These are phyloP conservation scores for Verticillium nonalfalfae DNA, from an alignment of 2,329 filamentous ascomycete species.

Conservation along the genomic window DNA sequence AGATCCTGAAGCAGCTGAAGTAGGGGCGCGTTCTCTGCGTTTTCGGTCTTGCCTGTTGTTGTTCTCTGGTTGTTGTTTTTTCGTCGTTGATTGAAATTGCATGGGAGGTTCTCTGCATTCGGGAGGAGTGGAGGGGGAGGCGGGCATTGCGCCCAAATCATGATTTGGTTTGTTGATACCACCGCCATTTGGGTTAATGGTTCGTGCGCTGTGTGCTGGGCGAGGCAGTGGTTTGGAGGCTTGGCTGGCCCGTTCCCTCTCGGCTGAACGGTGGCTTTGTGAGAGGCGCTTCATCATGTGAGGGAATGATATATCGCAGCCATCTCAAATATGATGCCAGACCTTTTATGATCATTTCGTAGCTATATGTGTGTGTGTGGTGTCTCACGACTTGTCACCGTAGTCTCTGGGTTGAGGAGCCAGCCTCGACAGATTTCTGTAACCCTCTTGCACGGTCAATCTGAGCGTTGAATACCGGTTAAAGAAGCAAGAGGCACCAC, in stretches of 20 bases:
- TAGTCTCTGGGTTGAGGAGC: too few relatives aligned
- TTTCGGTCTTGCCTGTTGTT: neutral
- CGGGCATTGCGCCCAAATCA: neutral
- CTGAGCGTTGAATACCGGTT: too few relatives aligned
- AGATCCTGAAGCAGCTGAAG: conserved; percentile 57
- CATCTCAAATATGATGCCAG: too few relatives aligned
- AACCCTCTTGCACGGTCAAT: too few relatives aligned
- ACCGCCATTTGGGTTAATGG: neutral
- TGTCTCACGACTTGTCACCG: too few relatives aligned
- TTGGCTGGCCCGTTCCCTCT: neutral
- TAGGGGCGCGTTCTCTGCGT: conserved; percentile 15
- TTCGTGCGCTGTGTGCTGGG: neutral
- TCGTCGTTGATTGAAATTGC: neutral
- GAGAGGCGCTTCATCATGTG: neutral
- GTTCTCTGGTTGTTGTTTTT: too few relatives aligned
- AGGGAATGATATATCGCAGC: neutral
- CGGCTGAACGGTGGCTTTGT: neutral
- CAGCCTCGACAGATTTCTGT: too few relatives aligned
- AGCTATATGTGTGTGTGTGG: too few relatives aligned
- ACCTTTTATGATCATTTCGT: too few relatives aligned
- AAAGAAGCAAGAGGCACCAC: too few relatives aligned
- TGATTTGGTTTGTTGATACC: neutral
- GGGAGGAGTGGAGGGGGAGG: neutral
- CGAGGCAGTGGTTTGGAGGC: too few relatives aligned
- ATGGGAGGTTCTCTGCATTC: neutral